These are phyloP conservation scores for Rhododendron ferrugineum DNA, from an alignment of 148 eudicot species.

Conservation along the genomic window DNA sequence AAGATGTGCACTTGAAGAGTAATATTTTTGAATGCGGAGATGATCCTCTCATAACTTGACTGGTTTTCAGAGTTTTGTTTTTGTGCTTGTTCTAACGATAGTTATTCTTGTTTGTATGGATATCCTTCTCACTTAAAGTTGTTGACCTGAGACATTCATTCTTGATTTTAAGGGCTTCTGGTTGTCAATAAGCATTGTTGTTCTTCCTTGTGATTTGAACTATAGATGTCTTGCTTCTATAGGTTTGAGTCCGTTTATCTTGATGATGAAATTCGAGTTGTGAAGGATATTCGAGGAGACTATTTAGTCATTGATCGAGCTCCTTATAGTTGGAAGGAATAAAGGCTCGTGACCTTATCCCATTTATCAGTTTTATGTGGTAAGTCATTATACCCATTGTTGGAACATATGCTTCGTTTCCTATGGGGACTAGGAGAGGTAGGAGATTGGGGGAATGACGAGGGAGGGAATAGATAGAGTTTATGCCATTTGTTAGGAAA, in stretches of 20 bases:
- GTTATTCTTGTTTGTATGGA: neutral
- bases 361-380: slow-evolving; percentile 3
- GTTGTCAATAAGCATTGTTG: neutral
- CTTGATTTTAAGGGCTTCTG: neutral
- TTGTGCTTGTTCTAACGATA: neutral
- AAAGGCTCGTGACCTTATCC: slow-evolving; percentile 15
- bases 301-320: slow-evolving; percentile 90
- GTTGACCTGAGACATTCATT: neutral
- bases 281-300: slow-evolving; percentile 90
- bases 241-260: slow-evolving; percentile 90
- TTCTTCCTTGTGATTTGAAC: neutral
- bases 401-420: neutral
- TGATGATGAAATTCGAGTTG: slow-evolving; percentile 91
- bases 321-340: slow-evolving; percentile 92
- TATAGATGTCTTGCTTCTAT: slow-evolving; percentile 14
- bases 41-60: neutral
- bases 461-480: neutral
- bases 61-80: neutral
- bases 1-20: no score
- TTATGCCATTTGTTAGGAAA: neutral
- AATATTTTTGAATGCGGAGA: neutral
- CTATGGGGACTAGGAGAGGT: neutral
- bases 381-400: neutral
- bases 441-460: neutral
- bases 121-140: neutral